Evolutionary conservation across 257 asterid species (phyloP).

Genomic region (Lycium barbarum): DNA sequence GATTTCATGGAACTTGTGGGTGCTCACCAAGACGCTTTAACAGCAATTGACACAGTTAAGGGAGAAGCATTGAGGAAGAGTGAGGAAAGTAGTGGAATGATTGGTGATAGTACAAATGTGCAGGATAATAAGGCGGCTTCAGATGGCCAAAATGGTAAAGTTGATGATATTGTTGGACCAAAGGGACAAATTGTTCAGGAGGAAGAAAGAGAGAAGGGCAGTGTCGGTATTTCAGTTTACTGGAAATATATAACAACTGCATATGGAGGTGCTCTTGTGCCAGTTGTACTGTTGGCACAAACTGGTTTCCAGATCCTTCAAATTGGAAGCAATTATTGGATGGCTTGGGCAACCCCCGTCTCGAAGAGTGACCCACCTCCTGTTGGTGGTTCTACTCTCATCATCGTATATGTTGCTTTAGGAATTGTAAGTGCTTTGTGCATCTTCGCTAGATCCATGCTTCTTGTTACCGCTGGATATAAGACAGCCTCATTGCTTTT

Average conservation of each 20-base stretch:
- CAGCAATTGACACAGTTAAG: conserved; percentile 56
- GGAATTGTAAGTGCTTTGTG: conserved; percentile 75
- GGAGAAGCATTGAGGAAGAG: conserved; percentile 32
- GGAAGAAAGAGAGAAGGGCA: conserved; percentile 94
- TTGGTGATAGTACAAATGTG: conserved; percentile 34
- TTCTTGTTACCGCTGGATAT: conserved; percentile 64
- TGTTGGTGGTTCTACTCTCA: conserved; percentile 67
- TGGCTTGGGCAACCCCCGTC: conserved; percentile 98
- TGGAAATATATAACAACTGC: conserved; percentile 88
- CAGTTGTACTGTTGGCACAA: conserved; percentile 75
- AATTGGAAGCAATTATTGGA: conserved; percentile 96
- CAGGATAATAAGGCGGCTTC: conserved; percentile 44
- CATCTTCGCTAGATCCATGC: conserved; percentile 61
- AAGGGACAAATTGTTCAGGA: conserved; percentile 86
- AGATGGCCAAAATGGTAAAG: conserved; percentile 42
- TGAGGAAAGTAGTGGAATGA: conserved; percentile 38
- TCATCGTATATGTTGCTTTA: conserved; percentile 68
- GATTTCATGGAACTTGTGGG: conserved; percentile 93
- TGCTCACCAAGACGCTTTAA: conserved; percentile 85
- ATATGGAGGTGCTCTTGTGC: conserved; percentile 80
- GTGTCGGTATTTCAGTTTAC: conserved; percentile 71
- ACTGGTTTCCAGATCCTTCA: conserved; percentile 69
- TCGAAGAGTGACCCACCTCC: conserved; percentile 63
- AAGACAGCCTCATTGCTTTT: conserved; percentile 79
- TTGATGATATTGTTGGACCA: conserved; percentile 38